These are phyloP conservation scores for Acrodontium crateriforme DNA, from an alignment of 2,329 filamentous ascomycete species.

Conservation along the genomic window DNA sequence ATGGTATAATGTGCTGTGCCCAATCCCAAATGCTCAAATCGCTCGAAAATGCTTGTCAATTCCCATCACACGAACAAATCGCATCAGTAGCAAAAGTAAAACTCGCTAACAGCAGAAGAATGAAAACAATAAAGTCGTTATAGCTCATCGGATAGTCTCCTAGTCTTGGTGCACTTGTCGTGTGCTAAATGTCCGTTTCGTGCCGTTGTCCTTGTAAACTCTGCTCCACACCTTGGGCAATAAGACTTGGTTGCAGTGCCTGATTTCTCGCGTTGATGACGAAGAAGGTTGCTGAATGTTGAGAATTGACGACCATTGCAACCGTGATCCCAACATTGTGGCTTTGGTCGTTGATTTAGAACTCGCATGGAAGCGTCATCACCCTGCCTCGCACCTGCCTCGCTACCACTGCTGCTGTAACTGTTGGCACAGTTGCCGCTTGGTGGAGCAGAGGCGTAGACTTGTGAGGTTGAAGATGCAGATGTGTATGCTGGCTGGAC, in stretches of 20 bases:
- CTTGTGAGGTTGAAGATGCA: constrained; percentile 12
- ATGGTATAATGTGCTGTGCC: no score
- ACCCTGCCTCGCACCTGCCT: constrained; percentile 1
- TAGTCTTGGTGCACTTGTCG: constrained; percentile 75
- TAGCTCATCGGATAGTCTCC: constrained; percentile 32
- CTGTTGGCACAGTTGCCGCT: constrained; percentile 1
- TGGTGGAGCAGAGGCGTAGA: constrained; percentile 10
- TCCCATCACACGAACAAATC: no score
- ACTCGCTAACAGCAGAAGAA: no score
- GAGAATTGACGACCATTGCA: constrained; percentile 94
- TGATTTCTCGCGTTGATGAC: constrained; percentile 89
- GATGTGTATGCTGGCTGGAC: constrained; percentile 14
- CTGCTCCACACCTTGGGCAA: constrained; percentile 81
- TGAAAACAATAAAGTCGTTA: constrained; percentile 2
- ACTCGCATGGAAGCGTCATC: constrained; percentile 19
- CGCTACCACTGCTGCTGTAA: constrained; percentile 1
- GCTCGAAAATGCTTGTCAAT: no score
- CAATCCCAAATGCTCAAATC: no score
- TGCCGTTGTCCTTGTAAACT: constrained; percentile 80
- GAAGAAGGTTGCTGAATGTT: constrained; percentile 85
- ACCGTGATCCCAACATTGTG: constrained; percentile 92
- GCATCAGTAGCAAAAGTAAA: no score
- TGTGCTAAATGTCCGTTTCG: constrained; percentile 76
- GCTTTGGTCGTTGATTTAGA: constrained; percentile 50
- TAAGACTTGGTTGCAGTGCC: constrained; percentile 78